Base-by-base conservation (phyloP, 257 asterid genomes). In the Striga asiatica region DNA sequence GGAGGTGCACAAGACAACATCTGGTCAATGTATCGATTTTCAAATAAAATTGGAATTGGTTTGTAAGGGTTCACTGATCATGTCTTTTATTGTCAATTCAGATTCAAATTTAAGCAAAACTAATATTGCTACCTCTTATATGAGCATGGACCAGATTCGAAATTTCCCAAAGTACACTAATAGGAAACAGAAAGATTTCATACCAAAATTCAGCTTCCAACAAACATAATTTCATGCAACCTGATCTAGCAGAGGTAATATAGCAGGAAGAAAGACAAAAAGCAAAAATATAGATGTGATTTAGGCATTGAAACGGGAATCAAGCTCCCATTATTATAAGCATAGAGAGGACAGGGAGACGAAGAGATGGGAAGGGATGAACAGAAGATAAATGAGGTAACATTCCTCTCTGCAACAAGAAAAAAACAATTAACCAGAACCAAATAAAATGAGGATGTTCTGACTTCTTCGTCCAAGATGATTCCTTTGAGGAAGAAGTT, bases 401-500 rank as follows among this genome's bases (percentile, higher is more conserved):
- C 22, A 12, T 54, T 58, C 60, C 52, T 20, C 41, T 32, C 48
- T 22, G 51, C 13, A 13, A 46, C 34, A 54, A 34, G 49, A n/a
- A 9, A 18, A 54, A 32, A 28, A 13, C 2, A 23, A 55, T 27
- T 20, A 53, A 17, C 50, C 56, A 14, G 58, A 55, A 45, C 29
- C 27, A 51, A 56, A 61, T 31, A 5, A 2, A 49, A 32, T 1
- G 18, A 23, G 1, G 11, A 24, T 3, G 20, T 35, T 24, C 38
- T 1, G 10, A 25, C 17, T 54, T 63, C 59, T 38, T 54, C 43
- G 24, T 53, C 56, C 39, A 48, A 31, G 6, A 35, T n/a, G 48
- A 23, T 29, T 22, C 38, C 38, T 52, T 43, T 22, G 58, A 54
- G 39, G 49, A 52, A 42, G 71, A 28, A 31, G 62, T 1, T 52